Base-by-base conservation (phyloP, 2,329 filamentous ascomycete genomes). In the Akanthomyces lecanii region DNA sequence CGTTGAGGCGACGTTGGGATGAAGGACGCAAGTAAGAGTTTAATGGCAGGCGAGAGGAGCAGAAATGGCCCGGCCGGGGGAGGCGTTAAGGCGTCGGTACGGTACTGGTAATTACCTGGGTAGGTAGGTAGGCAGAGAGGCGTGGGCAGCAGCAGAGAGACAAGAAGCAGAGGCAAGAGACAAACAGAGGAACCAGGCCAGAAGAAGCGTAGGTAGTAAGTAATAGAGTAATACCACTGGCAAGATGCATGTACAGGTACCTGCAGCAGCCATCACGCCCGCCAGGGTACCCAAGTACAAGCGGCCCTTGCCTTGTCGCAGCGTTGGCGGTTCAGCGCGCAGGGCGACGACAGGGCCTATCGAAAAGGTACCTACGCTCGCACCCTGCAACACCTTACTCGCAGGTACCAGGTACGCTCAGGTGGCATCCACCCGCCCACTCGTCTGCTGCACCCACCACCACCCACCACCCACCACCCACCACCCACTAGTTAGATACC, bases 1-100 rank as follows among this genome's bases (percentile, higher is more conserved):
- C 23, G 36, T 52, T 28, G 57, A 51, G 44, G 38, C 47, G 57
- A 44, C 57, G 57, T 52, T 52, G 36, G 47, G 48, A 60, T 60
- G 57, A 23, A 52, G 48, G 38, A 33, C 33, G 47, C 11, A 44
- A 7, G 45, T 42, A 14, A 33, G 57, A 60, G 47, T 51, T 52
- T 51, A 60, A 33, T 40, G 33, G 56, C 56, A 45, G 30, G 44
- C 30, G n/a, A 38, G 56, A 50, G 30, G 44, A 50, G 30, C n/a
- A 21, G 40, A 42, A 38, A 33, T 12, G 53, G 38, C 16, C 40
- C 40, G 16, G 25, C 33, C 53, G 38, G 53, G 23, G 53, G 23
- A 45, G 53, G 53, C 25, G 53, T 45, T 18, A 23, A 42, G 52
- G 18, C 33, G 33, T 8, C 33, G 33, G 28, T 30, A 30, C 28